Evolutionary conservation across 1,284 basidiomycete genomes (phyloP), one percentile per base, ranked within the genome.

Genomic region (Termitomyces sp.): DNA sequence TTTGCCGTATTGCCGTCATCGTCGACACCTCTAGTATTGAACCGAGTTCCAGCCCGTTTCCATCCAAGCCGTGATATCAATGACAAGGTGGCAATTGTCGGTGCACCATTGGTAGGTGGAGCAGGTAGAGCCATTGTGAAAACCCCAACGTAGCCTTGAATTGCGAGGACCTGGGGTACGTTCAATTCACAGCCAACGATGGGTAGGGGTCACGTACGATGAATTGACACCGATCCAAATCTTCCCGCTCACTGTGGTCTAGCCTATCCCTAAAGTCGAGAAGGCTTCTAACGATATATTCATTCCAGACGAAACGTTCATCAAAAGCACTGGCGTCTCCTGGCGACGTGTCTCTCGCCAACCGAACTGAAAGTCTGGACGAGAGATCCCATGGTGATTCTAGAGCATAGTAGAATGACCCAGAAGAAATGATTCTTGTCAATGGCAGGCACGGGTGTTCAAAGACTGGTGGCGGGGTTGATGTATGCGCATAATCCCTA

Each of bases 1-100:
- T 99, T 98, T 45, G 97, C 97, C 16, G 91, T 91, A 66, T 97
- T 89, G 37, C 97, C 96, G 62, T 97, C 93, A 67, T 99, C 97
- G 66, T 99, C 97, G 19, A 99, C 90, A 0, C 97, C 97, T 53
- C 97, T 83, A 3, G 95, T 96, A 65, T 97, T 96, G 75, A 97
- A 99, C 30, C 97, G 84, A 16, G 97, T 98, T 1, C 97, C 97
- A 16, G 97, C 96, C 57, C 95, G 80, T 70, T 94, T 96, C 85
- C 91, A 96, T 31, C 94, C 90, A 7, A 99, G 76, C 24, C 96
- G 78, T 8, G 89, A 93, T 50, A 97, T 88, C 53, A 97, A 70
- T 2, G 86, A 84, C 14, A 96, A 69, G 1, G 86, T 86, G 10
- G 83, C 85, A 52, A 87, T 71, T 38, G 76, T 75, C 14, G 84